These are phyloP conservation scores for Millerago galiae DNA, from an alignment of 805 yeast species.

Conservation along the genomic window DNA sequence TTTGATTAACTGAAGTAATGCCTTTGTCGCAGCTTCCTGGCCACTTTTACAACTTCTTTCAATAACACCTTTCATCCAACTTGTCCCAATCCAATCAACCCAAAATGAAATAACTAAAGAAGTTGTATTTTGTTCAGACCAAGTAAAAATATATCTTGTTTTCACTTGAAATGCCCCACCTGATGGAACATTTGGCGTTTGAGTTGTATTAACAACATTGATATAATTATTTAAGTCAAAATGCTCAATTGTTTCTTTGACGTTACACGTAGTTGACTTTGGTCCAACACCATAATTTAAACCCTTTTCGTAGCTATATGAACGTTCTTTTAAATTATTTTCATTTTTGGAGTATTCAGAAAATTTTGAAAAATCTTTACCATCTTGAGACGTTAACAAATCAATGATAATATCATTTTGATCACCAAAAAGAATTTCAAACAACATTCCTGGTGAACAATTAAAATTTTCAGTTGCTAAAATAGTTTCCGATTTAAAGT, in stretches of 20 bases:
- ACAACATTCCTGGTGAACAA: constrained; percentile 77
- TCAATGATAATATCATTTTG: constrained; percentile 36
- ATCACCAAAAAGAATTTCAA: constrained; percentile 62
- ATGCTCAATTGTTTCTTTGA: constrained; percentile 51
- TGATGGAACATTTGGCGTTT: constrained; percentile 93
- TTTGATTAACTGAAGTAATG: constrained; percentile 29
- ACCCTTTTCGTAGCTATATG: constrained; percentile 65
- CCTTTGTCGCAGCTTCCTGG: constrained; percentile 57
- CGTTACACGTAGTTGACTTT: constrained; percentile 75
- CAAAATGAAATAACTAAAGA: constrained; percentile 58
- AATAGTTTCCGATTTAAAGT: constrained; percentile 45
- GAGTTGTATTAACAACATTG: constrained; percentile 54
- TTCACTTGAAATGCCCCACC: constrained; percentile 75
- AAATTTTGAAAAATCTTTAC: constrained; percentile 31
- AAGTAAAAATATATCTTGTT: constrained; percentile 64
- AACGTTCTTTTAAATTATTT: constrained; percentile 39
- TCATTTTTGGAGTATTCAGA: constrained; percentile 28
- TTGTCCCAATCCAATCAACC: constrained; percentile 83
- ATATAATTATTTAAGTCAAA: constrained; percentile 49
- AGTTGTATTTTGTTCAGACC: constrained; percentile 66
- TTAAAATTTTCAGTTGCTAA: constrained; percentile 45
- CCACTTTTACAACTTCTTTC: constrained; percentile 83
- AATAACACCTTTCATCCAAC: constrained; percentile 88
- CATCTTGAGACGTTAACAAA: constrained; percentile 35
- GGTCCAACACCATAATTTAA: constrained; percentile 86